Evolutionary conservation across 2,329 filamentous ascomycete genomes (phyloP), one percentile per base, ranked within the genome.

Genomic region (Colletotrichum sp.): DNA sequence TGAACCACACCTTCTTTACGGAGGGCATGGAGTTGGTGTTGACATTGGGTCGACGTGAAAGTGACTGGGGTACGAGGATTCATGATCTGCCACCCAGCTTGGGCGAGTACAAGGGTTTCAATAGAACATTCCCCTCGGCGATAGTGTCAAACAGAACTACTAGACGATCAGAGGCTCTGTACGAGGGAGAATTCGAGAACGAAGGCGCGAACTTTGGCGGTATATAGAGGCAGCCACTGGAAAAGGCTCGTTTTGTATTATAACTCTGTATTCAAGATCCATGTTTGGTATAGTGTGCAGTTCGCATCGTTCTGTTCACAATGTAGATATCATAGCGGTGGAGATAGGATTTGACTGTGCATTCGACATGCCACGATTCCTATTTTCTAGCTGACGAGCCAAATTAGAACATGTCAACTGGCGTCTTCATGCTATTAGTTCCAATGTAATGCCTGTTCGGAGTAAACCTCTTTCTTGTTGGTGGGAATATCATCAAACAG

Each of bases 1-100:
- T 95, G 16, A 88, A 89, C 52, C 93, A 95, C 83, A 89, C 88
- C 65, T 95, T 95, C 80, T 95, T 94, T 80, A 84, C 89, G 0
- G 87, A 94, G 7, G 93, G 93, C 2, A 91, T 91, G 16, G 87
- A 91, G 70, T 84, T 95, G 59, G 92, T 94, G 67, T 83, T 95
- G 65, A 90, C 87, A 6, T 83, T 95, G 10, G 93, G 93, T 0
- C 79, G 80, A 18, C 87, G 86, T 44, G 93, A 95, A 84, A 94
- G 93, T 80, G 78, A 79, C 0, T 95, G 93, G 93, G 93, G 93
- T 0, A 93, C 90, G 0, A 81, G 81, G 5, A 81, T 88, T 7
- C 84, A 87, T 74, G 93, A 95, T 81, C 81, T 94, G 52, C 93
- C 93, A 36, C 93, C 93, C 0, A 94, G 91, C 67, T 30, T 88